Evolutionary conservation across 345 rosid species (phyloP).

Genomic region (Odontarrhena argentea): DNA sequence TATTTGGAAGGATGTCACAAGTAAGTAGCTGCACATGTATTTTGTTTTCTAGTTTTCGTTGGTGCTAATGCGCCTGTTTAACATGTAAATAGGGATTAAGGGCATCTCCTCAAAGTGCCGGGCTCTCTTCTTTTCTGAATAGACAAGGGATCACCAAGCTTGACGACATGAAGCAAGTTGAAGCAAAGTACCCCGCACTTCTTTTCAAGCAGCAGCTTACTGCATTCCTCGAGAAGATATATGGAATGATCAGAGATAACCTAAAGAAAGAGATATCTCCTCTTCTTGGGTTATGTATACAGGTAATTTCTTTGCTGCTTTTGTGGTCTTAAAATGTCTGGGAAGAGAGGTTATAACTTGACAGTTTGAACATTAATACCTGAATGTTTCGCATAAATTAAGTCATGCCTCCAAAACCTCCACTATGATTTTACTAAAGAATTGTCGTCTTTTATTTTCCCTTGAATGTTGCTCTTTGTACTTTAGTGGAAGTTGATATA

Average conservation of each 20-base stretch:
- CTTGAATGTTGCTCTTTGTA: not conserved
- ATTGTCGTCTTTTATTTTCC: not conserved
- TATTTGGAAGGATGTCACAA: conserved; percentile 98
- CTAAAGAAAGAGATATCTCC: conserved; percentile 97
- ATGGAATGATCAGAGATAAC: conserved; percentile 98
- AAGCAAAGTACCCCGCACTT: conserved; percentile 96
- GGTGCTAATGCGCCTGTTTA: conserved; percentile 8
- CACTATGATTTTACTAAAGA: not conserved
- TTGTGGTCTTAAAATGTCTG: conserved; percentile 21
- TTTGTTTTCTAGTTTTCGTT: conserved; percentile 9
- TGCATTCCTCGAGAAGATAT: conserved; percentile 97
- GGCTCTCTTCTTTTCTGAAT: conserved; percentile 76
- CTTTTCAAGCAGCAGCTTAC: conserved; percentile 99
- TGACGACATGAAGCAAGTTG: conserved; percentile 91
- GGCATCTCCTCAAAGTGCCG: conserved; percentile 89
- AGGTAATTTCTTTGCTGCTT: conserved; percentile 55
- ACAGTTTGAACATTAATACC: conserved; percentile 9
- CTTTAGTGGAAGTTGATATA: conserved; percentile 14
- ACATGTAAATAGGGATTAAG: conserved; percentile 68
- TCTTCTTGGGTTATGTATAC: conserved; percentile 92
- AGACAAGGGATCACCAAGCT: conserved; percentile 70
- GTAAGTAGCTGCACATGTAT: conserved; percentile 50
- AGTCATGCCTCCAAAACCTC: conserved; percentile 10
- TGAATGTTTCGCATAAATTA: not conserved
- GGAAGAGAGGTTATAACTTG: not conserved